These are phyloP conservation scores for Bipolaris zeicola DNA, from an alignment of 2,329 filamentous ascomycete species.

Conservation along the genomic window DNA sequence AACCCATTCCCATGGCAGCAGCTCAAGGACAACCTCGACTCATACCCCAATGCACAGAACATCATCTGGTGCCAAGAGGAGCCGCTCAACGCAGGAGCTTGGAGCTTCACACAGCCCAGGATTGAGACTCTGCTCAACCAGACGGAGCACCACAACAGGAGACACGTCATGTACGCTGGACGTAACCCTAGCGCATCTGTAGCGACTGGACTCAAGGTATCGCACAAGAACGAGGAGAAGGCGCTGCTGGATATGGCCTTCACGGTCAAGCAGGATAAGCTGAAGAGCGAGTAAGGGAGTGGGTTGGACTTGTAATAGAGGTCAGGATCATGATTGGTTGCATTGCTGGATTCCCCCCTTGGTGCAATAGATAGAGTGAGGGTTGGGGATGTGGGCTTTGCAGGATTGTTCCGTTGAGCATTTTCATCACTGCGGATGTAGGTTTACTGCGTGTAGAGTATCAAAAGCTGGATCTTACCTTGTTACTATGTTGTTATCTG, in stretches of 20 bases:
- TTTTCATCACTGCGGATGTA: conserved; percentile 37
- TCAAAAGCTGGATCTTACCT: conserved; percentile 27
- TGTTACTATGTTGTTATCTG: not conserved
- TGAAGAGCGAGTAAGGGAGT: conserved; percentile 64
- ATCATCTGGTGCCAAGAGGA: conserved; percentile 98
- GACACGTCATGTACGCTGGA: conserved; percentile 97
- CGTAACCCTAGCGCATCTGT: conserved; percentile 92
- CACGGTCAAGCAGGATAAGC: conserved; percentile 66
- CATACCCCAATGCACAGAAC: conserved; percentile 95
- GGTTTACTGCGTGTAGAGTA: conserved; percentile 37
- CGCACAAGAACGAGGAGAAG: conserved; percentile 90
- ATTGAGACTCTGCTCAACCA: conserved; percentile 96
- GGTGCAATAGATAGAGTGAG: conserved; percentile 1
- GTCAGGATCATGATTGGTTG: conserved; percentile 11
- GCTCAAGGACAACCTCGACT: conserved; percentile 94
- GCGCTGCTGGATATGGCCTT: conserved; percentile 74
- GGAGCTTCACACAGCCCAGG: conserved; percentile 96
- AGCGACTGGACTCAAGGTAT: conserved; percentile 87
- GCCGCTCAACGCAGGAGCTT: conserved; percentile 94
- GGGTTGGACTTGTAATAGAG: not conserved
- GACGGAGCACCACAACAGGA: conserved; percentile 88
- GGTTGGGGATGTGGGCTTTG: conserved; percentile 5
- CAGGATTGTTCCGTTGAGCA: conserved; percentile 27
- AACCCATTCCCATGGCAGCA: conserved; percentile 99
- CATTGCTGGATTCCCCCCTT: conserved; percentile 24